Percentiles rank a stretch among this genome's conserved stretches.
phyloP scores from a whole-genome alignment of 2,329 filamentous ascomycete genomes.

The Corynespora cassiicola region DNA sequence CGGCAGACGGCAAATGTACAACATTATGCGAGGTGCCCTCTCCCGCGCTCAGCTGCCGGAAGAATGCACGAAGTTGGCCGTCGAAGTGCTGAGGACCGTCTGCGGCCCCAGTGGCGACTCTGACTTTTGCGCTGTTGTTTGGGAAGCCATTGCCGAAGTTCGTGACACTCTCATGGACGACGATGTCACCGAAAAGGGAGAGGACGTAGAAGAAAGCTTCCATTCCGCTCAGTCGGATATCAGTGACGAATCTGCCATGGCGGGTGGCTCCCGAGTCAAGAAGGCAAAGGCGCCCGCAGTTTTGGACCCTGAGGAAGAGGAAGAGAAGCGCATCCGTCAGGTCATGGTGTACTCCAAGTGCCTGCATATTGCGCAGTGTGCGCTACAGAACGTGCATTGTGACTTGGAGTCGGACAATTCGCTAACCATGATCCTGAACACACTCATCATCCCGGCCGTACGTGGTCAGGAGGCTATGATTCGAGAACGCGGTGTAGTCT shows the following conservation, averaged over 20 bases:
- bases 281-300: conserved; percentile 41
- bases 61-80: conserved; percentile 85
- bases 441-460: conserved; percentile 92
- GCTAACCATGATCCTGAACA: conserved; percentile 97
- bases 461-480: conserved; percentile 92
- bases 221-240: conserved; percentile 91
- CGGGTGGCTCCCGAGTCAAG: conserved; percentile 42
- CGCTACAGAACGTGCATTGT: conserved; percentile 90
- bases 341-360: conserved; percentile 99
- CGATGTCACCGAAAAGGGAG: conserved; percentile 58
- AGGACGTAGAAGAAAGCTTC: conserved; percentile 75
- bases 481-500: conserved; percentile 86
- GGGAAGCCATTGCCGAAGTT: conserved; percentile 95
- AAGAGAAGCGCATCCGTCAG: conserved; percentile 80
- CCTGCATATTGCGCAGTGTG: conserved; percentile 94
- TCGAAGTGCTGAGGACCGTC: conserved; percentile 82
- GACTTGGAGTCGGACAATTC: conserved; percentile 88
- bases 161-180: conserved; percentile 86
- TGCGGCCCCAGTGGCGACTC: conserved; percentile 82
- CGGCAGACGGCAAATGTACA: conserved; percentile 94
- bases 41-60: conserved; percentile 89
- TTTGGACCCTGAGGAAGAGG: conserved; percentile 59
- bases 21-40: conserved; percentile 82
- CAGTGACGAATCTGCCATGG: conserved; percentile 64
- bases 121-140: conserved; percentile 83